Conservation (phyloP, 108 stramenopile genomes). For the Cyclotella cryptica region DNA sequence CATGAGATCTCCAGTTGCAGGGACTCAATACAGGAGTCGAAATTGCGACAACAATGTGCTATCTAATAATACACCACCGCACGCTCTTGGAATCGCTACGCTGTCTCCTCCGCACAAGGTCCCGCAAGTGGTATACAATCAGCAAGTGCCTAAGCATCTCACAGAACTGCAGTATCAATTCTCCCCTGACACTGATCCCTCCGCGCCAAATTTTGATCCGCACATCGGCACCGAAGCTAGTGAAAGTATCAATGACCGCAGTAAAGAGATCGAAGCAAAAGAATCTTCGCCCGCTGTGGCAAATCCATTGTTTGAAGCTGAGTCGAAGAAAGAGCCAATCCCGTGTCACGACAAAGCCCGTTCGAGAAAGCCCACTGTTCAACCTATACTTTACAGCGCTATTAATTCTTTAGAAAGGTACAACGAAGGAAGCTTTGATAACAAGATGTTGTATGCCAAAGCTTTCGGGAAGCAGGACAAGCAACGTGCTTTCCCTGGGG, state of each 20-base stretch:
- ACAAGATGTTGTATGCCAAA: constrained; percentile 34
- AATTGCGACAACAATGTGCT: neutral
- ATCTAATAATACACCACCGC: constrained; percentile 5
- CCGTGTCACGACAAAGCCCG: constrained; percentile 3
- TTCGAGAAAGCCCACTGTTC: constrained; percentile 21
- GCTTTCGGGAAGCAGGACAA: constrained; percentile 26
- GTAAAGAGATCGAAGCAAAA: neutral
- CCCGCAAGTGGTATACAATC: neutral
- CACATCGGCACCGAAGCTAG: neutral
- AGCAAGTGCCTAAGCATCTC: neutral
- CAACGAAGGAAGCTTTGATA: constrained; percentile 55
- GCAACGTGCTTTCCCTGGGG: constrained; percentile 44
- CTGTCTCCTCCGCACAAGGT: constrained; percentile 12
- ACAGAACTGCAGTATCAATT: constrained; percentile 1
- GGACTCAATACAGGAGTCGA: neutral
- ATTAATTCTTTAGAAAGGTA: constrained; percentile 74
- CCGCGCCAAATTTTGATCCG: neutral
- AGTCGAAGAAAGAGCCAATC: constrained; percentile 5
- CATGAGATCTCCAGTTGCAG: neutral
- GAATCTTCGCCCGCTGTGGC: neutral
- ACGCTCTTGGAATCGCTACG: neutral
- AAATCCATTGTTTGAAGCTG: neutral
- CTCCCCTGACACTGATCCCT: neutral
- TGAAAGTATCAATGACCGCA: neutral
- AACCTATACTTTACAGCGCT: constrained; percentile 71